Conservation (phyloP, 2,329 filamentous ascomycete genomes). For the Hypoxylon sp. region DNA sequence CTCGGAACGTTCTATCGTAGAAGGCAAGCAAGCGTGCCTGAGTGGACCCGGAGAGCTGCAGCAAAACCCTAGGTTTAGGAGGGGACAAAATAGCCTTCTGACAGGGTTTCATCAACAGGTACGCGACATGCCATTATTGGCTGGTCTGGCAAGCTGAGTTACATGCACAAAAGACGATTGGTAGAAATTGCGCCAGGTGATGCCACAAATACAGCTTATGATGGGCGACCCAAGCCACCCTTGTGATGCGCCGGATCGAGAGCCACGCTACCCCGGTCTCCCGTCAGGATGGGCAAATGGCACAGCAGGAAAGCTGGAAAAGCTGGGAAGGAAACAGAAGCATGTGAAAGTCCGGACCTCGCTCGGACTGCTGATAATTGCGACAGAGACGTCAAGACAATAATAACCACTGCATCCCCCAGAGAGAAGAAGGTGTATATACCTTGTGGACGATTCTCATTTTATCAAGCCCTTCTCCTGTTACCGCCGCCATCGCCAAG, state of each 20-base stretch:
- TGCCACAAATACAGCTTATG: conserved; percentile 40
- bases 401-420: not conserved
- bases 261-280: conserved; percentile 32
- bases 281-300: conserved; percentile 6
- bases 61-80: conserved; percentile 6
- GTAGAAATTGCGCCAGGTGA: conserved; percentile 42
- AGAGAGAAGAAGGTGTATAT: not conserved
- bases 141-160: conserved; percentile 31
- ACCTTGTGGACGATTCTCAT: not conserved
- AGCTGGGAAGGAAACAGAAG: conserved; percentile 18
- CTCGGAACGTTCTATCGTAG: conserved; percentile 30
- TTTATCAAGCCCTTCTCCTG: not conserved
- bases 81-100: conserved; percentile 40
- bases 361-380: conserved; percentile 26
- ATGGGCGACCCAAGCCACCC: conserved; percentile 30
- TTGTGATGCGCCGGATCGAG: conserved; percentile 27
- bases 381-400: conserved; percentile 4
- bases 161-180: conserved; percentile 37
- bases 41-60: conserved; percentile 38
- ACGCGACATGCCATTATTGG: conserved; percentile 41
- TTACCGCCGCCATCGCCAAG: conserved; percentile 21
- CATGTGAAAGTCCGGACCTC: conserved; percentile 40
- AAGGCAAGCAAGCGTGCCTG: conserved; percentile 39
- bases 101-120: conserved; percentile 39
- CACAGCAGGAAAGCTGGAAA: conserved; percentile 5